Base-by-base conservation (phyloP, 1,284 basidiomycete genomes). In the Cutaneotrichosporon mucoides region DNA sequence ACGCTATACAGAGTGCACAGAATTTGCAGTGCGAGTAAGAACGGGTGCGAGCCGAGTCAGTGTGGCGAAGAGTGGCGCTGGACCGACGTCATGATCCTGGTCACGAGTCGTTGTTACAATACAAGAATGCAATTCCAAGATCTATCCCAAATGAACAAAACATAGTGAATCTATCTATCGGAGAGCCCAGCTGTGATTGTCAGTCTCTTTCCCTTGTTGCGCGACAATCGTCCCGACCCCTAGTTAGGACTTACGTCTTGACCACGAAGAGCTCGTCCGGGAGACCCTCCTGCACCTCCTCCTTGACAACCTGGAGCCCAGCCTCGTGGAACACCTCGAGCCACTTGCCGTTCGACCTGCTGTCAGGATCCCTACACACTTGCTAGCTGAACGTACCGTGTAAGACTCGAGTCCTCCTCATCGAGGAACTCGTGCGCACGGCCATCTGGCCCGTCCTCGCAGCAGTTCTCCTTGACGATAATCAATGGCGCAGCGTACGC, bases 391-490 rank as follows among this genome's bases (percentile, higher is more conserved):
- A n/a, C 35, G 36, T 42, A 81, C 92, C 93, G 84, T 9, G 90
- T 96, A 71, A 94, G 79, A 70, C 89, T 93, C 11, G 90, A 92
- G 77, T 97, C 94, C 61, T 88, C 81, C 61, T 87, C 84, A 69
- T 96, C 93, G 69, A 92, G 90, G 13, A 87, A 77, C n/a, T 83
- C 82, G 24, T 63, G 55, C 1, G 68, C 62, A 13, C 60, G 56
- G 12, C 81, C 80, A 0, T 85, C 80, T 6, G 77, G 75, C 0
- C 83, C 85, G 50, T 84, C 84, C 33, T 79, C 75, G 72, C 90
- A 94, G n/a, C 88, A 70, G 74, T 97, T 97, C 78, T 97, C 93
- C 76, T 97, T 97, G 50, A 94, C 86, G 24, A 96, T 81, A 57
- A 96, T 89, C 11, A 64, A 7, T 36, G 89, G 65, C 57, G 87